Percentiles rank a stretch among this genome's conserved stretches.
These are phyloP conservation scores for Jatropha multifida DNA, from an alignment of 441 rosid species.

Conservation along the genomic window DNA sequence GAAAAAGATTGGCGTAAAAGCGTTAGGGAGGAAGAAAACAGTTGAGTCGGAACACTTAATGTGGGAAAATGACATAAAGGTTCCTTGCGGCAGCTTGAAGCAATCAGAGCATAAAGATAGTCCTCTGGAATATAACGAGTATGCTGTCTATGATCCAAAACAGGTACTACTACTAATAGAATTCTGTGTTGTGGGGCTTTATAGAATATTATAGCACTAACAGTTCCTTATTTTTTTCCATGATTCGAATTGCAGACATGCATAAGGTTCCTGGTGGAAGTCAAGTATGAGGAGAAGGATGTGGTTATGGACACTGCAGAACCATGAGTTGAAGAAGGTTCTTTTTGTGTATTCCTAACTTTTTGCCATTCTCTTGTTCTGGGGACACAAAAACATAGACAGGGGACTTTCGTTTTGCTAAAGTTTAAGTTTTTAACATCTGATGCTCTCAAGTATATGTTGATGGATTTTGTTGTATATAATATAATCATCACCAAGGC, in stretches of 20 bases:
- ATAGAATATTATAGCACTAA: neutral
- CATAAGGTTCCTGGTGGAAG: conserved; percentile 68
- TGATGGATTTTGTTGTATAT: conserved; percentile 5
- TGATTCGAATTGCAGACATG: conserved; percentile 44
- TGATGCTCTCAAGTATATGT: neutral
- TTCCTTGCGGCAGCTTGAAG: conserved; percentile 69
- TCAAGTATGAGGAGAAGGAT: conserved; percentile 62
- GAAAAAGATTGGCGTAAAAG: conserved; percentile 62
- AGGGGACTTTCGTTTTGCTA: neutral
- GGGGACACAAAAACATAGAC: neutral
- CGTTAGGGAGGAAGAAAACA: conserved; percentile 65
- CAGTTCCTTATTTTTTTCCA: neutral
- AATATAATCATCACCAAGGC: neutral
- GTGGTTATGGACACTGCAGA: conserved; percentile 37
- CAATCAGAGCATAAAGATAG: conserved; percentile 63
- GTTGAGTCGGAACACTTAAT: conserved; percentile 65
- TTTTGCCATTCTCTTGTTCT: neutral
- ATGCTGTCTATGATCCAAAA: conserved; percentile 77
- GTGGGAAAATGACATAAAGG: conserved; percentile 65
- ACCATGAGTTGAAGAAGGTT: conserved; percentile 14
- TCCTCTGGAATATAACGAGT: conserved; percentile 70
- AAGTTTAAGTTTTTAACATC: neutral
- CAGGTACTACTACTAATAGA: conserved; percentile 34
- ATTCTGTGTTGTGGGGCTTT: neutral
- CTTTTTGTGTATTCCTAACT: neutral